Evolutionary conservation across 139 green algal genomes (phyloP).

Genomic region (Picochlorum sp.): DNA sequence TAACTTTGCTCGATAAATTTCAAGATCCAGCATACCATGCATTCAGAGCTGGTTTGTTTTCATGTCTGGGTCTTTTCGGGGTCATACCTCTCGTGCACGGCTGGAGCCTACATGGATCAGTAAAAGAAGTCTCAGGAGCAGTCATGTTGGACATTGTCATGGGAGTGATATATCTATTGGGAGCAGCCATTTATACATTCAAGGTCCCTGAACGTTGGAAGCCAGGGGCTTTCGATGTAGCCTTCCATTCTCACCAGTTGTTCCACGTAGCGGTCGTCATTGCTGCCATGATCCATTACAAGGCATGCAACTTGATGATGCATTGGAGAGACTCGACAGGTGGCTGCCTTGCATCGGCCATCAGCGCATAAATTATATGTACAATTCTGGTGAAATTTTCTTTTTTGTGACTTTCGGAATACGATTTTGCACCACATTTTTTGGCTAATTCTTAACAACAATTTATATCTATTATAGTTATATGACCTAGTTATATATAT

Average conservation of each 20-base stretch:
- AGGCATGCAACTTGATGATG: slow-evolving; percentile 29
- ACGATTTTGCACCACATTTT: neutral
- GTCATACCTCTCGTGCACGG: slow-evolving; percentile 68
- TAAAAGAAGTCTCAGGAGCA: slow-evolving; percentile 29
- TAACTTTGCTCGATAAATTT: slow-evolving; percentile 59
- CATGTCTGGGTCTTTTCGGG: slow-evolving; percentile 65
- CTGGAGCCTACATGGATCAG: slow-evolving; percentile 13
- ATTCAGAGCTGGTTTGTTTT: slow-evolving; percentile 61
- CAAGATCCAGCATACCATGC: slow-evolving; percentile 48
- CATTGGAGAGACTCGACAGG: slow-evolving; percentile 61
- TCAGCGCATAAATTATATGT: too few relatives aligned
- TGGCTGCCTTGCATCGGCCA: slow-evolving; percentile 33
- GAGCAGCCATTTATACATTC: slow-evolving; percentile 72
- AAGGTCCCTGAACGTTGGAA: slow-evolving; percentile 80
- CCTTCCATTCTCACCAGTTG: slow-evolving; percentile 83
- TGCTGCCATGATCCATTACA: slow-evolving; percentile 59
- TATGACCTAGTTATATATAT: too few relatives aligned
- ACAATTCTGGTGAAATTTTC: too few relatives aligned
- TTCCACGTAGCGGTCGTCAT: slow-evolving; percentile 77
- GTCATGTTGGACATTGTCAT: slow-evolving; percentile 65
- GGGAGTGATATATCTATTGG: slow-evolving; percentile 71
- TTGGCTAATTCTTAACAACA: too few relatives aligned
- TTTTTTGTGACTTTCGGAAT: too few relatives aligned
- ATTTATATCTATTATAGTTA: too few relatives aligned
- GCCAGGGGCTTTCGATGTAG: slow-evolving; percentile 85